These are phyloP conservation scores for Fusarium sp. DNA, from an alignment of 2,329 filamentous ascomycete genomes.

Conservation along the genomic window DNA sequence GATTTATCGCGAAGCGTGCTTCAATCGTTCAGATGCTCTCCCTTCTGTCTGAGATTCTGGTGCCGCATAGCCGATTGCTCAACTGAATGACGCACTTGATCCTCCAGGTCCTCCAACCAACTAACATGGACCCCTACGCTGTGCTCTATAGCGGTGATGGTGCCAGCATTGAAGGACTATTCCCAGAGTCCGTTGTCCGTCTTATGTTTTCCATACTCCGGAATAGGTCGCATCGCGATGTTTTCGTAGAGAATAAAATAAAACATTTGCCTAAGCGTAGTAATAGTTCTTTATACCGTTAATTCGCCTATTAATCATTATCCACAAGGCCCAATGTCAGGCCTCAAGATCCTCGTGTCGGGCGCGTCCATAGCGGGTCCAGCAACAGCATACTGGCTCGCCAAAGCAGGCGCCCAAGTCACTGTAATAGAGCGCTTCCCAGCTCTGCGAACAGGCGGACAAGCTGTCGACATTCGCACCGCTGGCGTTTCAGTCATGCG, in stretches of 20 bases:
- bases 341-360: conserved; percentile 46
- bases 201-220: conserved; percentile 6
- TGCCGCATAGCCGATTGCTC: conserved; percentile 2
- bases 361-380: conserved; percentile 51
- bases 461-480: conserved; percentile 55
- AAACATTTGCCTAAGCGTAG: accelerated
- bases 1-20: neutral
- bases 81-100: conserved; percentile 12
- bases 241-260: neutral
- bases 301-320: neutral
- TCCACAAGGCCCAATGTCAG: conserved; percentile 20
- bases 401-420: conserved; percentile 47
- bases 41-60: neutral
- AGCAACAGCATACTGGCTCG: conserved; percentile 48
- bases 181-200: conserved; percentile 17
- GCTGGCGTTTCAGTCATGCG: conserved; percentile 54
- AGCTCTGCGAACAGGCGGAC: conserved; percentile 51
- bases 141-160: neutral
- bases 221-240: neutral
- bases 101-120: neutral
- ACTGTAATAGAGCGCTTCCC: conserved; percentile 56
- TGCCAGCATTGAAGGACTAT: conserved; percentile 9
- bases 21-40: neutral
- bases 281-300: neutral
- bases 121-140: neutral